Percentiles rank a stretch among this genome's conserved stretches.
phyloP scores from a whole-genome alignment of 306 rosid species.

The Carpinus viminea region DNA sequence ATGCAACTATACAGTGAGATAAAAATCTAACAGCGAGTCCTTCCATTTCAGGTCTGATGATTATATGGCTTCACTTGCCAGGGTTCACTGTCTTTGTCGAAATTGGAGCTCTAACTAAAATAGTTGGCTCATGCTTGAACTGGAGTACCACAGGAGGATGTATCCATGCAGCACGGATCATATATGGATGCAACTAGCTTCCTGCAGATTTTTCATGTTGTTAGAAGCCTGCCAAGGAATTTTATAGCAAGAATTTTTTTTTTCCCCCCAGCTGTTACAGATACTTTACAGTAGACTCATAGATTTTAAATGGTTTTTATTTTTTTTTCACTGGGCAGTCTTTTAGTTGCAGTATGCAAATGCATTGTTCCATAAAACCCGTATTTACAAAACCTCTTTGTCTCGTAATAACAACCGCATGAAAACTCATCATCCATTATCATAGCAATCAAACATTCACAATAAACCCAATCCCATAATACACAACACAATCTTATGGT shows the following conservation, averaged over 20 bases:
- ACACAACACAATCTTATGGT: too few species aligned
- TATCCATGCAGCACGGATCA: not conserved
- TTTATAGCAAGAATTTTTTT: not conserved
- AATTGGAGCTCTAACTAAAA: slow-evolving; percentile 54
- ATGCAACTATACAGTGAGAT: slow-evolving; percentile 1
- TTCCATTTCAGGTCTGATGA: slow-evolving; percentile 71
- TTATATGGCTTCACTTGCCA: slow-evolving; percentile 86
- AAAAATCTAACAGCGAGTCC: slow-evolving; percentile 16
- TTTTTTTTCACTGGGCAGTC: too few species aligned
- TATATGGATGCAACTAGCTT: not conserved
- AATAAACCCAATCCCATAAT: too few species aligned
- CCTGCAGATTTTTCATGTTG: not conserved
- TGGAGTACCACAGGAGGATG: not conserved
- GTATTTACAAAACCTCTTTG: too few species aligned
- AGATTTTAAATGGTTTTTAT: not conserved
- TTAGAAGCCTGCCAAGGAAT: not conserved
- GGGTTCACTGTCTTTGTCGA: slow-evolving; percentile 82
- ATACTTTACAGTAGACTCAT: not conserved
- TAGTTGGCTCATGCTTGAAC: not conserved
- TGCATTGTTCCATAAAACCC: not conserved
- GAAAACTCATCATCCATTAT: too few species aligned
- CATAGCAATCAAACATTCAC: too few species aligned
- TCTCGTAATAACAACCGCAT: too few species aligned
- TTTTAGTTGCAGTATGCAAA: not conserved
- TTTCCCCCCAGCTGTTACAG: not conserved